Percentiles rank a stretch among this genome's conserved stretches.
phyloP scores from a whole-genome alignment of 2,329 filamentous ascomycete genomes.

The Aspergillus phoenicis region DNA sequence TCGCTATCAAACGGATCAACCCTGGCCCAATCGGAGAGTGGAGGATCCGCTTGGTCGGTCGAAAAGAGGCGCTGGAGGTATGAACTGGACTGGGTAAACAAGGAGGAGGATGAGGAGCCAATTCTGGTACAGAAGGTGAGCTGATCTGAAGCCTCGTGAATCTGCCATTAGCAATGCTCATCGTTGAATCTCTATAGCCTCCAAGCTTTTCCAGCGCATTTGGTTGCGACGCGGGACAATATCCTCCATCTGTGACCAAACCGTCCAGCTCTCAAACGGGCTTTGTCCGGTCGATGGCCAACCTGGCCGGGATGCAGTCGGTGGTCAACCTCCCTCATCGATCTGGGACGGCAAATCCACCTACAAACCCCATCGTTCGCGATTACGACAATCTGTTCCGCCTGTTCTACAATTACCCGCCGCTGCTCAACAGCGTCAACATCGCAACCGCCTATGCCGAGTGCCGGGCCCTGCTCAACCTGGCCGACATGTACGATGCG shows the following conservation, averaged over 20 bases:
- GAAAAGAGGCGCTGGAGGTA: constrained; percentile 76
- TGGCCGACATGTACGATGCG: constrained; percentile 95
- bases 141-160: not conserved
- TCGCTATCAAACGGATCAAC: constrained; percentile 41
- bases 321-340: constrained; percentile 54
- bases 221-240: constrained; percentile 51
- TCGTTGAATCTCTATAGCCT: constrained; percentile 26
- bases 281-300: constrained; percentile 88
- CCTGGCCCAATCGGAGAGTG: constrained; percentile 41
- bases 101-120: constrained; percentile 72
- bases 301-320: constrained; percentile 63
- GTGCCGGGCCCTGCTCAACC: constrained; percentile 82
- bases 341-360: constrained; percentile 60
- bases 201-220: constrained; percentile 57
- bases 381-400: constrained; percentile 96
- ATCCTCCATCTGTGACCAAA: constrained; percentile 63
- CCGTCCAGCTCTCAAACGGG: constrained; percentile 62
- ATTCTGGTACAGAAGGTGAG: constrained; percentile 82
- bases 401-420: constrained; percentile 92
- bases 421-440: constrained; percentile 78
- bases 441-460: constrained; percentile 92
- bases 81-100: constrained; percentile 76
- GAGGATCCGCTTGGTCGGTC: constrained; percentile 43
- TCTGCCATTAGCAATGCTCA: not conserved
- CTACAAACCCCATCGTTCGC: constrained; percentile 72